Evolutionary conservation across 2,329 filamentous ascomycete genomes (phyloP).

Genomic region (Cadophora gregata): DNA sequence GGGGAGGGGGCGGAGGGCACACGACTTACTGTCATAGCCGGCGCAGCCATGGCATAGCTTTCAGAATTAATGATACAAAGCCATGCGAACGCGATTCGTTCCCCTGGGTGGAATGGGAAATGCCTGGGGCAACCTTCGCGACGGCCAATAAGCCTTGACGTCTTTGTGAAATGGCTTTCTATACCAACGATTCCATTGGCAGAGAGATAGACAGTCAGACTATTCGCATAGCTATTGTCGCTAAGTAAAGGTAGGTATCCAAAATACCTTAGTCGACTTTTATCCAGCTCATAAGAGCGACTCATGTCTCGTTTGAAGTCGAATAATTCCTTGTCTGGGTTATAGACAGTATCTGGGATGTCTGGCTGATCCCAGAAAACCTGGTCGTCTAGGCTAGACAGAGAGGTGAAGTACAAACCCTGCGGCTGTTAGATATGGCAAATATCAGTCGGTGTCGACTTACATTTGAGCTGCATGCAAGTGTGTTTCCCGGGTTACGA

Average conservation of each 20-base stretch:
- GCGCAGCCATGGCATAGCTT: slow-evolving; percentile 20
- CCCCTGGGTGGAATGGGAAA: slow-evolving; percentile 21
- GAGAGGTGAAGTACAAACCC: slow-evolving; percentile 25
- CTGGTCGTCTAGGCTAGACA: slow-evolving; percentile 20
- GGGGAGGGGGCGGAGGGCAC: too few species aligned
- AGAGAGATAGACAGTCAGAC: slow-evolving; percentile 26
- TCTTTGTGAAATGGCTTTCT: slow-evolving; percentile 26
- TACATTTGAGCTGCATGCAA: slow-evolving; percentile 26
- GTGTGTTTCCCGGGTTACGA: slow-evolving; percentile 6
- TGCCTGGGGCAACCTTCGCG: slow-evolving; percentile 20
- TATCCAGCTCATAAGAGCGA: slow-evolving; percentile 9
- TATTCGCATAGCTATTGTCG: slow-evolving; percentile 20
- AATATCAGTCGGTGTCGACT: slow-evolving; percentile 17
- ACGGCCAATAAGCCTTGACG: slow-evolving; percentile 23
- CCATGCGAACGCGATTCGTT: slow-evolving; percentile 30
- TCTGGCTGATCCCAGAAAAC: slow-evolving; percentile 27
- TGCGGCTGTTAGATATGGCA: slow-evolving; percentile 20
- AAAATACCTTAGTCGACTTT: slow-evolving; percentile 26
- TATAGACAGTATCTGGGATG: slow-evolving; percentile 18
- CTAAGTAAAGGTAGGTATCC: slow-evolving; percentile 26
- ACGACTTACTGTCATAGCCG: slow-evolving; percentile 20
- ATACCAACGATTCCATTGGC: slow-evolving; percentile 23
- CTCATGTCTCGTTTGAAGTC: slow-evolving; percentile 25
- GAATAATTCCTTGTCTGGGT: slow-evolving; percentile 7
- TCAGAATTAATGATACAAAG: slow-evolving; percentile 22